A percentile compares a stretch with the other conserved stretches of the same genome.
phyloP scores from a whole-genome alignment of 257 asterid genomes.

The Lavandula angustifolia region DNA sequence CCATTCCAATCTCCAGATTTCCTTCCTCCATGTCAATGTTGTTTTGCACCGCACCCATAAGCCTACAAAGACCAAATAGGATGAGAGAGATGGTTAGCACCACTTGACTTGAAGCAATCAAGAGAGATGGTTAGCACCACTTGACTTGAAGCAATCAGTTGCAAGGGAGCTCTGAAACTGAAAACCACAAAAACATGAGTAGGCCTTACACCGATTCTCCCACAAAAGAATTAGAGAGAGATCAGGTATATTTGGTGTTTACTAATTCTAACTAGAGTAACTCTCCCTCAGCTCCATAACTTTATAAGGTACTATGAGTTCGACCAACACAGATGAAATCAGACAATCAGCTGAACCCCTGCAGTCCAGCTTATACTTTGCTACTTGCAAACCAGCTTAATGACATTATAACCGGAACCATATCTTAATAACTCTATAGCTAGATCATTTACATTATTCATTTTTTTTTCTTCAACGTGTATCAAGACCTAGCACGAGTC shows the following conservation, averaged over 20 bases:
- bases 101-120: slow-evolving; percentile 24
- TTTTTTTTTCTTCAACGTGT: background rate
- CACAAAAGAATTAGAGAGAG: background rate
- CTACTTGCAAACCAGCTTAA: slow-evolving; percentile 1
- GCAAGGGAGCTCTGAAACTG: slow-evolving; percentile 9
- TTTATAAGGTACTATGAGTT: slow-evolving; percentile 5
- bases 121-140: slow-evolving; percentile 5
- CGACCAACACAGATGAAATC: slow-evolving; percentile 15
- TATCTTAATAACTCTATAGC: background rate
- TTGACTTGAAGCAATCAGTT: slow-evolving; percentile 25
- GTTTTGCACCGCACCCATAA: slow-evolving; percentile 60
- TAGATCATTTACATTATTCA: background rate
- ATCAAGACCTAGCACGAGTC: slow-evolving; percentile 2
- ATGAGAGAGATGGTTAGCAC: slow-evolving; percentile 2
- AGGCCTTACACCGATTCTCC: slow-evolving; percentile 9
- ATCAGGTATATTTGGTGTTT: background rate
- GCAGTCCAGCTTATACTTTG: slow-evolving; percentile 16
- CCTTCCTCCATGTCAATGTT: slow-evolving; percentile 66
- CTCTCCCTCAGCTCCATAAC: background rate
- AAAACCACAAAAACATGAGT: slow-evolving; percentile 4
- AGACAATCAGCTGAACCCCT: slow-evolving; percentile 12
- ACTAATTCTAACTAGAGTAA: background rate
- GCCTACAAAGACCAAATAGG: slow-evolving; percentile 38
- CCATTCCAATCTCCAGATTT: slow-evolving; percentile 85
- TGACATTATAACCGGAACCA: slow-evolving; percentile 2